Evolutionary conservation across 2,329 filamentous ascomycete genomes (phyloP).

Genomic region (Alternaria sp.): DNA sequence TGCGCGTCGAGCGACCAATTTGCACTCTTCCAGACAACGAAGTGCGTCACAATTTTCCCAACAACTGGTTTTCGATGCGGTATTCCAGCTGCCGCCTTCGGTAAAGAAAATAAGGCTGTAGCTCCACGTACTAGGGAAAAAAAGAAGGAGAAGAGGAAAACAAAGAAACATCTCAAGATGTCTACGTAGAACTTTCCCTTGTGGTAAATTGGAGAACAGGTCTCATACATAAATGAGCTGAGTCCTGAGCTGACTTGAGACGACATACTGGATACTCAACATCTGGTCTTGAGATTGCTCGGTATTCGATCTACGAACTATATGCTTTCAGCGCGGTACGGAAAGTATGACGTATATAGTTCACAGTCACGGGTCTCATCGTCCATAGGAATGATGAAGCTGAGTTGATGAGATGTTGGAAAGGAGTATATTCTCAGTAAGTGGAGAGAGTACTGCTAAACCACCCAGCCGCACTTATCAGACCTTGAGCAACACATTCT

Average conservation of each 20-base stretch:
- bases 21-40: neutral
- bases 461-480: neutral
- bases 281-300: no score
- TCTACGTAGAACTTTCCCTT: neutral
- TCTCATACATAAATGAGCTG: neutral
- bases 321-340: no score
- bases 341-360: no score
- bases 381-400: no score
- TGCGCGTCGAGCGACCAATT: neutral
- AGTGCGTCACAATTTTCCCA: neutral
- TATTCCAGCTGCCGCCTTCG: neutral
- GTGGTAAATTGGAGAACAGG: neutral
- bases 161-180: neutral
- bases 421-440: neutral
- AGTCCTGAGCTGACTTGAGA: neutral
- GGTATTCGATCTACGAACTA: no score
- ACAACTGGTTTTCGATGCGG: neutral
- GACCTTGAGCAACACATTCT: constrained; percentile 19
- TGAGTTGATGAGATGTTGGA: neutral
- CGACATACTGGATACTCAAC: no score
- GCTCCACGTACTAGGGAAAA: neutral
- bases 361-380: no score
- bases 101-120: neutral
- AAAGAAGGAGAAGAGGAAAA: no score
- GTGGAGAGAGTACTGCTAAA: neutral